phyloP scores from a whole-genome alignment of 1,284 basidiomycete genomes.

The Boletellus sp. region DNA sequence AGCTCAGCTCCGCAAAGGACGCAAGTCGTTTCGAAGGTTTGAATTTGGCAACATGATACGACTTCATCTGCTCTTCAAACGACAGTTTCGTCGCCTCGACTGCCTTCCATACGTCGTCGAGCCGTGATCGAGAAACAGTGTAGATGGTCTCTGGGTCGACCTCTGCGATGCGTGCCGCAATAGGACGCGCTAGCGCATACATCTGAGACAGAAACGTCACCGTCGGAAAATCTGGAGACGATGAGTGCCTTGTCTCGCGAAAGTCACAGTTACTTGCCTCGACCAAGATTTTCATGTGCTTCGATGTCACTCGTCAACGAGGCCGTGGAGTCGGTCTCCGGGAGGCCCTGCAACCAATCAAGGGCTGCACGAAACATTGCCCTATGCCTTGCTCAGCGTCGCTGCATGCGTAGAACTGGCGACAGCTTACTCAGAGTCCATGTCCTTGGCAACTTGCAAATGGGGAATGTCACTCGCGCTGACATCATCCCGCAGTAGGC shows the following conservation, averaged over 20 bases:
- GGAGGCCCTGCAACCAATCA: conserved; percentile 40
- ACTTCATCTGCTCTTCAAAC: conserved; percentile 36
- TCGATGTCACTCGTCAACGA: conserved; percentile 46
- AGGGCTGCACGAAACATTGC: conserved; percentile 40
- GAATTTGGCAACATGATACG: conserved; percentile 35
- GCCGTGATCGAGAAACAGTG: conserved; percentile 18
- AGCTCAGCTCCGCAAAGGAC: conserved; percentile 21
- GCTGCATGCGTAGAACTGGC: background rate
- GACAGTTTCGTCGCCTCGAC: conserved; percentile 25
- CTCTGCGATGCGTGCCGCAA: conserved; percentile 33
- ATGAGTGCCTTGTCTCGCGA: conserved; percentile 5
- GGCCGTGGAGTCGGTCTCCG: conserved; percentile 26
- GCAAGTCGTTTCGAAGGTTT: conserved; percentile 38
- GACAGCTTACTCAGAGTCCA: conserved; percentile 29
- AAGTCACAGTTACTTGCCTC: conserved; percentile 38
- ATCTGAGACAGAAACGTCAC: conserved; percentile 50
- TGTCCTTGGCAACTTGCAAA: conserved; percentile 8
- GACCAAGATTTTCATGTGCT: conserved; percentile 46
- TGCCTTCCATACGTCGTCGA: conserved; percentile 16
- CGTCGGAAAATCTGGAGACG: conserved; percentile 48
- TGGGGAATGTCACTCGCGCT: conserved; percentile 17
- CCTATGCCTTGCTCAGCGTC: conserved; percentile 29
- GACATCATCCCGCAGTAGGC: conserved; percentile 28
- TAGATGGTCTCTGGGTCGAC: conserved; percentile 25
- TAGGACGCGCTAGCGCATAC: conserved; percentile 39